phyloP scores from a whole-genome alignment of 2,329 filamentous ascomycete genomes.

The Lasiodiplodia citricola region DNA sequence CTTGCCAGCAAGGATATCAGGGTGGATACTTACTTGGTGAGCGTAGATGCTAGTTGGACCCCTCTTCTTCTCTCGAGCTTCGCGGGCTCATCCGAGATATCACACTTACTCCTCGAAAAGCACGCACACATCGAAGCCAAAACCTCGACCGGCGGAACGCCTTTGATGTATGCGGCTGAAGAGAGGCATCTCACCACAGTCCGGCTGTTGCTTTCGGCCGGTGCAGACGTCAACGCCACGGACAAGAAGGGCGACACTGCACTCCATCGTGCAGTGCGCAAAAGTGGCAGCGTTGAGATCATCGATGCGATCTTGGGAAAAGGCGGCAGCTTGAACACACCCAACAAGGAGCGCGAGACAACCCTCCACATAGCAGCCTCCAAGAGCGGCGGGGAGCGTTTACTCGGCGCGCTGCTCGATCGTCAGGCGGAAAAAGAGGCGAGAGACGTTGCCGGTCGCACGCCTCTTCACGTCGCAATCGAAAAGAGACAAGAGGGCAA shows the following conservation, averaged over 20 bases:
- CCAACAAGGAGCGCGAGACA: slow-evolving; percentile 22
- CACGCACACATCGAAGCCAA: slow-evolving; percentile 22
- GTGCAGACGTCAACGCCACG: slow-evolving; percentile 10
- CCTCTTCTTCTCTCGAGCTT: slow-evolving; percentile 10
- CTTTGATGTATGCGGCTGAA: slow-evolving; percentile 25
- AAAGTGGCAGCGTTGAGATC: slow-evolving; percentile 15
- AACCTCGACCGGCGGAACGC: slow-evolving; percentile 22
- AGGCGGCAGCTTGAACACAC: slow-evolving; percentile 4
- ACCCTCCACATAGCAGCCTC: slow-evolving; percentile 19
- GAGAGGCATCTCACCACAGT: slow-evolving; percentile 16
- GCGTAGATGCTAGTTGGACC: slow-evolving; percentile 16
- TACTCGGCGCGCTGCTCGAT: slow-evolving; percentile 5
- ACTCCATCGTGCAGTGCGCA: slow-evolving; percentile 20
- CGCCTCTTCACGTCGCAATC: slow-evolving; percentile 22
- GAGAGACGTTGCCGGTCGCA: slow-evolving; percentile 12
- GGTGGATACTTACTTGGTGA: background rate
- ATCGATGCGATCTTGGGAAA: slow-evolving; percentile 5
- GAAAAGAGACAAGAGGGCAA: slow-evolving; percentile 15
- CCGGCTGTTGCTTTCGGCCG: slow-evolving; percentile 5
- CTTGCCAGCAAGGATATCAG: background rate
- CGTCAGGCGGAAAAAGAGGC: slow-evolving; percentile 17
- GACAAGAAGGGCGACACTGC: slow-evolving; percentile 24
- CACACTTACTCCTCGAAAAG: slow-evolving; percentile 17
- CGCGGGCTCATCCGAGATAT: slow-evolving; percentile 1
- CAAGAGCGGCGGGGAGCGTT: slow-evolving; percentile 1